Conservation (phyloP, 352 stramenopile genomes). For the Pythium phragmiticola region DNA sequence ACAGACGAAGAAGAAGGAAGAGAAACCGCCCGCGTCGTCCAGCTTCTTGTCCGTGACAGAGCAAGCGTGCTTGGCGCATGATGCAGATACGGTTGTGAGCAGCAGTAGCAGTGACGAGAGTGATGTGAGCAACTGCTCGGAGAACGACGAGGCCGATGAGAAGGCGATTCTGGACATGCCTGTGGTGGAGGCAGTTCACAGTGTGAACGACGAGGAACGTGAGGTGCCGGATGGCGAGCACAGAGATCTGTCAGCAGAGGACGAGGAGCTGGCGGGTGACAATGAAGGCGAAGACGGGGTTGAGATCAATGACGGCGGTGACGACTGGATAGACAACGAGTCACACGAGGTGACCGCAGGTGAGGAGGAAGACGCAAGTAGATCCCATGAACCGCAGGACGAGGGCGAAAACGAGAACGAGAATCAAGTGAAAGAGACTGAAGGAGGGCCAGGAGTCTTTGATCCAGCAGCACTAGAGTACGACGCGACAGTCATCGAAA, state of each 20-base stretch:
- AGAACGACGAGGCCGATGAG: constrained; percentile 57
- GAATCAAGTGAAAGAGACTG: background rate
- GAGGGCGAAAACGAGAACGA: background rate
- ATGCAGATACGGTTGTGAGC: constrained; percentile 16
- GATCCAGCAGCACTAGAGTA: background rate
- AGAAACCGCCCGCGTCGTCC: background rate
- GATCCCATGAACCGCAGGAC: background rate
- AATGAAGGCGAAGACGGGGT: background rate
- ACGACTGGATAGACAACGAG: constrained; percentile 4
- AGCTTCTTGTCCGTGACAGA: background rate
- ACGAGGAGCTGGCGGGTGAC: background rate
- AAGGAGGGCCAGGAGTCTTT: background rate
- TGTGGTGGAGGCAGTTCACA: constrained; percentile 20
- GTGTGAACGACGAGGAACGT: background rate
- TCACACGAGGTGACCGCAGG: background rate
- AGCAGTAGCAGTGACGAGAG: constrained; percentile 51
- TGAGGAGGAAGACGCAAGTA: background rate
- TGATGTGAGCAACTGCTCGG: constrained; percentile 71
- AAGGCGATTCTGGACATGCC: constrained; percentile 49
- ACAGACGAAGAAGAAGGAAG: background rate
- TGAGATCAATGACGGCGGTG: background rate
- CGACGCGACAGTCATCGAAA: background rate
- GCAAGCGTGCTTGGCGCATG: background rate
- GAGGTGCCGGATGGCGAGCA: background rate
- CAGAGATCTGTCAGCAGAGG: background rate